Evolutionary conservation across 805 yeast genomes (phyloP).

Genomic region (Saccharomycopsis malanga): DNA sequence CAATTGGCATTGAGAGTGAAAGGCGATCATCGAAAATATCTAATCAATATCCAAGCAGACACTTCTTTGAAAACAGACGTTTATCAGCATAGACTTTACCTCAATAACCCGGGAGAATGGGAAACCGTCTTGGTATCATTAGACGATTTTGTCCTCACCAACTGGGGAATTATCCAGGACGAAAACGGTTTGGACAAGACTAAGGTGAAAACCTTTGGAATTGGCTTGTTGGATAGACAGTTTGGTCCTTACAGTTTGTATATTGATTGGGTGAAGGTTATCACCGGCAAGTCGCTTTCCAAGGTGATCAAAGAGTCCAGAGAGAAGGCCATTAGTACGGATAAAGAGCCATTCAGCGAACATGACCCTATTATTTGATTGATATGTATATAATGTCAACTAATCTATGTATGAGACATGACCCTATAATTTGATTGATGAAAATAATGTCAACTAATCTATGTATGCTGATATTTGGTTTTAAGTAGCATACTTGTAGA

Average conservation of each 20-base stretch:
- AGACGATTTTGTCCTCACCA: constrained; percentile 74
- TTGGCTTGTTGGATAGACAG: constrained; percentile 70
- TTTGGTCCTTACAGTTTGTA: constrained; percentile 69
- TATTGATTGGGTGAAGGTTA: constrained; percentile 66
- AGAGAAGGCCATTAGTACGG: background rate
- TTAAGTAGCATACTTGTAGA: no score
- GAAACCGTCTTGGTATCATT: constrained; percentile 76
- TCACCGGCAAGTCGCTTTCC: constrained; percentile 47
- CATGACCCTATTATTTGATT: no score
- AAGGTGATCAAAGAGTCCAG: constrained; percentile 33
- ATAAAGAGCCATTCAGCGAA: constrained; percentile 10
- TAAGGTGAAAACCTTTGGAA: constrained; percentile 64
- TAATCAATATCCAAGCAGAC: constrained; percentile 76
- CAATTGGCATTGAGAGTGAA: constrained; percentile 64
- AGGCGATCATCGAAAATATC: constrained; percentile 66
- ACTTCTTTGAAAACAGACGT: constrained; percentile 71
- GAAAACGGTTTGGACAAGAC: constrained; percentile 53
- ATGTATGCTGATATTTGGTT: background rate
- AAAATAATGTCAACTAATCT: background rate
- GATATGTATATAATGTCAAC: no score
- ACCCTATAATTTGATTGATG: constrained; percentile 5
- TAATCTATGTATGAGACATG: no score
- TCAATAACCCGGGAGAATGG: constrained; percentile 70
- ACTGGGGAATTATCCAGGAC: constrained; percentile 64
- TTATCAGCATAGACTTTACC: constrained; percentile 73